These are phyloP conservation scores for Alternaria rosae DNA, from an alignment of 2,329 filamentous ascomycete genomes.

Conservation along the genomic window DNA sequence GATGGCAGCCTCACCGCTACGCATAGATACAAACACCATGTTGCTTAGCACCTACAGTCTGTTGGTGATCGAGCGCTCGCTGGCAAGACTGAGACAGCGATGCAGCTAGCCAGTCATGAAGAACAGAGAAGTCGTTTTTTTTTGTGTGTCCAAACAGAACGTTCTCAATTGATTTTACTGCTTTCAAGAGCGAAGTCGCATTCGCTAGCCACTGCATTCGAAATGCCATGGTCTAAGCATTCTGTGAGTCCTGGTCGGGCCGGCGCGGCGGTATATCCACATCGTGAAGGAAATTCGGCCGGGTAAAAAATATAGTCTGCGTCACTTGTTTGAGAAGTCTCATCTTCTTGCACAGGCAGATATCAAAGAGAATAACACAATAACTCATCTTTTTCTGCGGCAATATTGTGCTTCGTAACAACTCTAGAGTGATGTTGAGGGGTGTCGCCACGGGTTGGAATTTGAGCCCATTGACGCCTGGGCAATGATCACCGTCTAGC, in stretches of 20 bases:
- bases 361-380: neutral
- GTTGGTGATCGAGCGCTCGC: neutral
- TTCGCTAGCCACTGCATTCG: neutral
- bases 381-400: neutral
- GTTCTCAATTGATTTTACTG: neutral
- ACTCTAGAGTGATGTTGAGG: neutral
- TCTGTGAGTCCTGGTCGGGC: neutral
- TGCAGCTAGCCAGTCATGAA: neutral
- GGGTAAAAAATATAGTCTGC: neutral
- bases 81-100: neutral
- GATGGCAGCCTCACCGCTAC: neutral
- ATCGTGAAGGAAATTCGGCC: neutral
- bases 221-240: neutral
- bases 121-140: neutral
- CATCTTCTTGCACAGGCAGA: neutral
- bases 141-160: neutral
- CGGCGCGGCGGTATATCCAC: neutral
- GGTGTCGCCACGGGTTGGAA: neutral
- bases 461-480: neutral
- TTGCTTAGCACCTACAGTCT: neutral
- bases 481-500: neutral
- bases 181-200: neutral
- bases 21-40: neutral
- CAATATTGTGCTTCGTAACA: neutral
- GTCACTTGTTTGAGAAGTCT: neutral